These are phyloP conservation scores for Calonectria crousiana DNA, from an alignment of 2,329 filamentous ascomycete species.

Conservation along the genomic window DNA sequence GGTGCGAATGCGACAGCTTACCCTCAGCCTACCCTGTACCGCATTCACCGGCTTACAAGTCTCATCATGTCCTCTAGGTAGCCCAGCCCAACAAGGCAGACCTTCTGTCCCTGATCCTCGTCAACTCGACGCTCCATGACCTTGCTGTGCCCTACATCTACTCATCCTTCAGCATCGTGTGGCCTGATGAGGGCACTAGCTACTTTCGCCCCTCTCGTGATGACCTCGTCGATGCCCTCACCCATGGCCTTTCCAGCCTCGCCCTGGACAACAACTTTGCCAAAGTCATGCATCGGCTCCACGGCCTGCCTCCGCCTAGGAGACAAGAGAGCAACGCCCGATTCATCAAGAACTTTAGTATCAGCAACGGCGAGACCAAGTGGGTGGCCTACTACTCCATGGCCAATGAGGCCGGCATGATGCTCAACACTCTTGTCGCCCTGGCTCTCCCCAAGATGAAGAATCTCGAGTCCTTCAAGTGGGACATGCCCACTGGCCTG, in stretches of 20 bases:
- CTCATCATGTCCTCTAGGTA: constrained; percentile 17
- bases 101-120: constrained; percentile 18
- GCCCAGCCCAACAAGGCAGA: constrained; percentile 18
- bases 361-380: constrained; percentile 25
- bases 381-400: constrained; percentile 27
- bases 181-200: constrained; percentile 19
- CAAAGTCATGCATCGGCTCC: constrained; percentile 23
- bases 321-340: constrained; percentile 21
- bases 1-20: constrained; percentile 14
- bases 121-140: constrained; percentile 28
- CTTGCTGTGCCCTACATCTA: constrained; percentile 26
- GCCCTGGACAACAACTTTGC: constrained; percentile 26
- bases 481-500: constrained; percentile 32
- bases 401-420: constrained; percentile 23
- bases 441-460: constrained; percentile 29
- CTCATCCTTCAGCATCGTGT: constrained; percentile 24
- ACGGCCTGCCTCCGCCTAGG: constrained; percentile 15
- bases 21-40: constrained; percentile 10
- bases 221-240: constrained; percentile 26
- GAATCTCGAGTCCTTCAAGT: constrained; percentile 32
- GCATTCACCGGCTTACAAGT: not conserved
- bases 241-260: constrained; percentile 26
- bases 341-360: constrained; percentile 26
- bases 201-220: constrained; percentile 3
- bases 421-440: constrained; percentile 33